Base-by-base conservation (phyloP, 2,329 filamentous ascomycete genomes). In the Fusarium oligoseptatum region DNA sequence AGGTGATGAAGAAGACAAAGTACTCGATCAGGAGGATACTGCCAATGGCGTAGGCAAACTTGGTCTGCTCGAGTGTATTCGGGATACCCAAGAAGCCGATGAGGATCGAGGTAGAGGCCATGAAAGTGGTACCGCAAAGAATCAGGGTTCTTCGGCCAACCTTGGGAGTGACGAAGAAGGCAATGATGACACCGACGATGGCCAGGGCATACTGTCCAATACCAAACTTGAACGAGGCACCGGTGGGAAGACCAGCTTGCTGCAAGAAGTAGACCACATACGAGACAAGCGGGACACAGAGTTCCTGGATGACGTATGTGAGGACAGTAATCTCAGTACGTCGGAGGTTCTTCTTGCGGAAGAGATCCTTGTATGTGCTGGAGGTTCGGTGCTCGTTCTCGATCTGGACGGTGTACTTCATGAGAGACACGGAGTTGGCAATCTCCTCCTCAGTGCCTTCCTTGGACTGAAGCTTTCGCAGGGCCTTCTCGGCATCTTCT, bases 21-120 rank as follows among this genome's bases (percentile, higher is more conserved):
- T 84, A 85, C 77, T 86, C 86, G 45, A 85, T 79, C 27, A 84
- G 69, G 0, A 83, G 80, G 66, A 90, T 80, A 8, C 84, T 82
- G 11, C 87, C 88, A 6, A 86, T 85, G 0, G 83, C 85, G 80
- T 83, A 87, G 0, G 85, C 86, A 11, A 75, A 70, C 6, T 67
- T 68, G 5, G 85, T 80, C 1, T 83, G 84, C 61, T 86, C 82
- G 57, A 85, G 80, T 62, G 84, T 85, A 1, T 83, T 78, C 17
- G 85, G 84, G 2, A 85, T 83, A 1, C 93, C 93, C 2, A 95
- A 87, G 61, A 87, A 80, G n/a, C 88, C 82, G 61, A 89, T 83
- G 36, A 73, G 39, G 17, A 75, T 61, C 0, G 64, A 67, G 0
- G 70, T 73, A 5, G 56, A 22, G 27, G 80, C 76, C 7, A 86